These are phyloP conservation scores for Cystobasidium onofrii DNA, from an alignment of 768 basidiomycete species.

Conservation along the genomic window DNA sequence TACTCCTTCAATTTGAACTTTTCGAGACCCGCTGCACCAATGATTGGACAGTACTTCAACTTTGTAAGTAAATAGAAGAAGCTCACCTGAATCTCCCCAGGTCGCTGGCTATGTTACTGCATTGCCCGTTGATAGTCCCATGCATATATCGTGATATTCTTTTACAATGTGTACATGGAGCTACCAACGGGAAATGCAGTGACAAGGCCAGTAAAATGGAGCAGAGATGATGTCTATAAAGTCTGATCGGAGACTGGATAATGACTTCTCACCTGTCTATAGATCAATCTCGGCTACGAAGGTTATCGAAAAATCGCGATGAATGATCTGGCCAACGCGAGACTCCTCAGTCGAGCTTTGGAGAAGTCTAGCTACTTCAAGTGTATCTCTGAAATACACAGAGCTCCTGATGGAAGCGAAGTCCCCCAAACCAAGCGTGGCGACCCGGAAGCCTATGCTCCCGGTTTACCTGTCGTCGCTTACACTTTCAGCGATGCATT, in stretches of 20 bases:
- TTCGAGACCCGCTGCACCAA: constrained; percentile 37
- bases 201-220: too few species aligned
- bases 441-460: constrained; percentile 46
- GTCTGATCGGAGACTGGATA: too few species aligned
- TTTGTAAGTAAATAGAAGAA: constrained; percentile 28
- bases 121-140: too few species aligned
- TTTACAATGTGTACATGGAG: too few species aligned
- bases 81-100: too few species aligned
- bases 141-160: too few species aligned
- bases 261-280: too few species aligned
- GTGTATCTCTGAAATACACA: constrained; percentile 51
- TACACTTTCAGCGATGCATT: constrained; percentile 55
- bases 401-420: constrained; percentile 43
- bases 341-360: constrained; percentile 59
- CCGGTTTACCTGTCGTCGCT: constrained; percentile 54
- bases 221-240: too few species aligned
- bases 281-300: constrained; percentile 35
- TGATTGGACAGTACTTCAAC: constrained; percentile 39
- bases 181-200: too few species aligned
- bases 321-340: constrained; percentile 55
- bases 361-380: constrained; percentile 48
- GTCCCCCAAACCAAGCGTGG: constrained; percentile 33
- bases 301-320: constrained; percentile 53
- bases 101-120: too few species aligned
- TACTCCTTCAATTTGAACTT: constrained; percentile 62